Evolutionary conservation across 2,329 filamentous ascomycete genomes (phyloP).

Genomic region (Scedosporium dehoogii): DNA sequence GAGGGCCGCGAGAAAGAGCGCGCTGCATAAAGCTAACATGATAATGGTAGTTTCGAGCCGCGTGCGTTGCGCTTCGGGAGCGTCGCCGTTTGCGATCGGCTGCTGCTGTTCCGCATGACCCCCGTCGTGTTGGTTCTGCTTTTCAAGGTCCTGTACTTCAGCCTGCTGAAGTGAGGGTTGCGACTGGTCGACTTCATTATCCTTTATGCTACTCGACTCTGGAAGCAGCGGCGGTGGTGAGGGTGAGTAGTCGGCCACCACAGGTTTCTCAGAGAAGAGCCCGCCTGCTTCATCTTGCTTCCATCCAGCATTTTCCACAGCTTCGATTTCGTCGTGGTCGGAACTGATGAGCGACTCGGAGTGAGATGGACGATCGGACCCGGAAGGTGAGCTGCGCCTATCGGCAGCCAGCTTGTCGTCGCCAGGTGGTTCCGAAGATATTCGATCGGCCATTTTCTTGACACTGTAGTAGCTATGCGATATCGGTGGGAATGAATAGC

Average conservation of each 20-base stretch:
- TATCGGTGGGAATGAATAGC: neutral
- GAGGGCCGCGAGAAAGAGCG: constrained; percentile 43
- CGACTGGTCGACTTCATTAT: neutral
- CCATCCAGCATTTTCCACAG: neutral
- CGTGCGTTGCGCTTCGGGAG: constrained; percentile 25
- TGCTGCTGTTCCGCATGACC: neutral
- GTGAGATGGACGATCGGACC: neutral
- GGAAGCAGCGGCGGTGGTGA: neutral
- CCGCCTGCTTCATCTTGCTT: neutral
- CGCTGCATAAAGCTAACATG: constrained; percentile 29
- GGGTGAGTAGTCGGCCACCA: neutral
- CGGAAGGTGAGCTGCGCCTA: neutral
- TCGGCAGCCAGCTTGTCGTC: neutral
- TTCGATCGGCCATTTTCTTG: neutral
- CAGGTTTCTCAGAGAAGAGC: neutral
- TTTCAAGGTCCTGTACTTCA: neutral
- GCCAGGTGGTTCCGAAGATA: neutral
- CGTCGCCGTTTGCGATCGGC: neutral
- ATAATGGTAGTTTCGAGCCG: constrained; percentile 27
- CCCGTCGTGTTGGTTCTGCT: neutral
- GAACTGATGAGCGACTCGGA: neutral
- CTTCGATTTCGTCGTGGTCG: neutral
- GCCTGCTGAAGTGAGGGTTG: neutral
- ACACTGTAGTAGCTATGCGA: too few relatives aligned
- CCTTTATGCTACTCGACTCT: neutral